A percentile compares a stretch with the other conserved stretches of the same genome.
These are phyloP conservation scores for Ilyonectria sp. DNA, from an alignment of 2,329 filamentous ascomycete genomes.

Conservation along the genomic window DNA sequence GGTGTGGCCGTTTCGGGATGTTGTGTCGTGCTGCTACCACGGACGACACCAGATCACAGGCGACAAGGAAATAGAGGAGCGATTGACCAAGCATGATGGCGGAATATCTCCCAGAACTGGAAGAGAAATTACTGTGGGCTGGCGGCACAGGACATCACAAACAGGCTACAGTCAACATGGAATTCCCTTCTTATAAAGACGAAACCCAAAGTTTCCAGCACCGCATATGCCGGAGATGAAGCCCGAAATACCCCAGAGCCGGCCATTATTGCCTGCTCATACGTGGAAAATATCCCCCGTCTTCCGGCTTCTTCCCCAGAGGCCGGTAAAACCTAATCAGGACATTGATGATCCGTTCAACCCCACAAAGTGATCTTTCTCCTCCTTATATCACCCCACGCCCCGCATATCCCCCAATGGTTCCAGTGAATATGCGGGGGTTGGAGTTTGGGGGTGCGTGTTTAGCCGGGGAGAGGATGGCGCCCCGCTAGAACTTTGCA, in stretches of 20 bases:
- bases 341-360: conserved; percentile 10
- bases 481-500: not conserved
- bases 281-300: conserved; percentile 24
- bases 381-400: conserved; percentile 19
- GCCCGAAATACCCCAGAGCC: not conserved
- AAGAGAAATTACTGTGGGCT: not conserved
- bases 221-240: not conserved
- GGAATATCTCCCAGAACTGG: not conserved
- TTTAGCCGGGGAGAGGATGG: conserved; percentile 9
- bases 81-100: conserved; percentile 20
- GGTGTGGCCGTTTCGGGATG: conserved; percentile 37
- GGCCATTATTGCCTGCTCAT: conserved; percentile 7
- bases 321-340: not conserved
- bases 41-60: conserved; percentile 34
- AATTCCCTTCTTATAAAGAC: conserved; percentile 21
- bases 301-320: conserved; percentile 19
- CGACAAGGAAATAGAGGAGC: conserved; percentile 26
- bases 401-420: conserved; percentile 15
- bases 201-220: not conserved
- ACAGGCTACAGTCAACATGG: not conserved
- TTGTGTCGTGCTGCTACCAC: conserved; percentile 20
- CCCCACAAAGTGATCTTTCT: conserved; percentile 15
- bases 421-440: conserved; percentile 5
- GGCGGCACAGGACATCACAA: not conserved
- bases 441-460: not conserved